These are phyloP conservation scores for Aspergillus hancockii DNA, from an alignment of 495 filamentous ascomycete species.

Conservation along the genomic window DNA sequence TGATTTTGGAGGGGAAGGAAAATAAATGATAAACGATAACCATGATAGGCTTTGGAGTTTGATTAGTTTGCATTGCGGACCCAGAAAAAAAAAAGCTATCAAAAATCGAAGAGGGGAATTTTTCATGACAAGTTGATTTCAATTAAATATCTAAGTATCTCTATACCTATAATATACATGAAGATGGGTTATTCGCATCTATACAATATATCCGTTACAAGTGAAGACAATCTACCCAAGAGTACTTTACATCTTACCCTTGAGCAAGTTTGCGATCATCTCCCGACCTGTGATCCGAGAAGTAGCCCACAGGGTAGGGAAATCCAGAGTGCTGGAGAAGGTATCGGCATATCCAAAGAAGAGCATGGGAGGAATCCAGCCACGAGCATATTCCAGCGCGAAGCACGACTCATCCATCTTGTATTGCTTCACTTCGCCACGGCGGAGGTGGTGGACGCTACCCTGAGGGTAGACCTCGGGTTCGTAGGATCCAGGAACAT, in stretches of 20 bases:
- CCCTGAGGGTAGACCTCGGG: slow-evolving; percentile 76
- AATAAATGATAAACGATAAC: slow-evolving; percentile 11
- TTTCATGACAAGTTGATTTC: not conserved
- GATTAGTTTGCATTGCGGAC: slow-evolving; percentile 14
- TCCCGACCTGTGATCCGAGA: slow-evolving; percentile 66
- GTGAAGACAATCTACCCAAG: not conserved
- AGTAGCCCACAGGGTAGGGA: slow-evolving; percentile 78
- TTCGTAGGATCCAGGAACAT: slow-evolving; percentile 67
- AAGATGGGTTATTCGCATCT: not conserved
- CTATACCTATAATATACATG: slow-evolving; percentile 11
- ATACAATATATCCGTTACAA: not conserved
- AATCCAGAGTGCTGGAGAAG: slow-evolving; percentile 72
- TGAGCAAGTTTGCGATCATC: slow-evolving; percentile 70
- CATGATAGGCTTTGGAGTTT: slow-evolving; percentile 7
- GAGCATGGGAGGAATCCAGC: slow-evolving; percentile 89
- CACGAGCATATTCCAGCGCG: slow-evolving; percentile 83
- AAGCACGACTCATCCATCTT: slow-evolving; percentile 78
- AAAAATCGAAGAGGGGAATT: not conserved
- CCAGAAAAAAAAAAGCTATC: slow-evolving; percentile 4
- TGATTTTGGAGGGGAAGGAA: slow-evolving; percentile 13
- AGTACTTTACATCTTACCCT: slow-evolving; percentile 65
- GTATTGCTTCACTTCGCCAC: slow-evolving; percentile 83
- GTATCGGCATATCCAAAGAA: slow-evolving; percentile 84
- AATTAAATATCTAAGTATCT: not conserved
- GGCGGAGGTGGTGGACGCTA: slow-evolving; percentile 72